These are phyloP conservation scores for Pezizomycotina sp. DNA, from an alignment of 2,329 filamentous ascomycete genomes.

Conservation along the genomic window DNA sequence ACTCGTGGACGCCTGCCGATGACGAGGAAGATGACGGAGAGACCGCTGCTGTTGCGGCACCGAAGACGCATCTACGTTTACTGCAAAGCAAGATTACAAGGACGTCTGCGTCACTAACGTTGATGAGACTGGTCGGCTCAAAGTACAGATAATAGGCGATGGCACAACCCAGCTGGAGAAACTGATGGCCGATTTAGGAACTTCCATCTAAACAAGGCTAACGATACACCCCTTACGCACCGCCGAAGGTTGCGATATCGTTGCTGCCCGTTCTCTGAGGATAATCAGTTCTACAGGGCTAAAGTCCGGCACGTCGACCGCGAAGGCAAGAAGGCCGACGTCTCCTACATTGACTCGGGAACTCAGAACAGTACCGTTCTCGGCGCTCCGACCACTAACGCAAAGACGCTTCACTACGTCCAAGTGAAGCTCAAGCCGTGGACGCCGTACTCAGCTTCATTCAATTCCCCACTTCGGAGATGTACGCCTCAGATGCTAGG, in stretches of 20 bases:
- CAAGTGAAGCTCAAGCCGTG: constrained; percentile 70
- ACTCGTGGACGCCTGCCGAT: constrained; percentile 81
- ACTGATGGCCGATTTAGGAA: constrained; percentile 78
- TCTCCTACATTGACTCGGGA: constrained; percentile 91
- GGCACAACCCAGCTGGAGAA: constrained; percentile 72
- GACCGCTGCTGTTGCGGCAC: constrained; percentile 34
- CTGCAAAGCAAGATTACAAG: constrained; percentile 73
- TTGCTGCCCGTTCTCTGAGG: constrained; percentile 78
- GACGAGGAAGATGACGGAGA: constrained; percentile 49
- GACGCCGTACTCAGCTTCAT: constrained; percentile 79
- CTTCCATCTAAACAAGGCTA: constrained; percentile 77
- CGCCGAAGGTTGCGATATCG: constrained; percentile 78
- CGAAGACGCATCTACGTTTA: constrained; percentile 38
- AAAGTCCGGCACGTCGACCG: constrained; percentile 85
- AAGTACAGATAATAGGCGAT: constrained; percentile 71
- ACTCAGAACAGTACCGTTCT: constrained; percentile 79
- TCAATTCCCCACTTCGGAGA: constrained; percentile 64
- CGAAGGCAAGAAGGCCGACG: constrained; percentile 69
- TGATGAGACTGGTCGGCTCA: constrained; percentile 63
- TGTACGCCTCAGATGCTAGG: constrained; percentile 72
- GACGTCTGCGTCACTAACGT: constrained; percentile 87
- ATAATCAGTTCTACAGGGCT: constrained; percentile 88
- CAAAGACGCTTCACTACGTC: constrained; percentile 62
- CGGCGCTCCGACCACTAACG: constrained; percentile 61
- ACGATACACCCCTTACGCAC: constrained; percentile 55